Evolutionary conservation across 1,139 yeast genomes (phyloP), one percentile per base, ranked within the genome.

Genomic region (Scheffersomyces insectosa): DNA sequence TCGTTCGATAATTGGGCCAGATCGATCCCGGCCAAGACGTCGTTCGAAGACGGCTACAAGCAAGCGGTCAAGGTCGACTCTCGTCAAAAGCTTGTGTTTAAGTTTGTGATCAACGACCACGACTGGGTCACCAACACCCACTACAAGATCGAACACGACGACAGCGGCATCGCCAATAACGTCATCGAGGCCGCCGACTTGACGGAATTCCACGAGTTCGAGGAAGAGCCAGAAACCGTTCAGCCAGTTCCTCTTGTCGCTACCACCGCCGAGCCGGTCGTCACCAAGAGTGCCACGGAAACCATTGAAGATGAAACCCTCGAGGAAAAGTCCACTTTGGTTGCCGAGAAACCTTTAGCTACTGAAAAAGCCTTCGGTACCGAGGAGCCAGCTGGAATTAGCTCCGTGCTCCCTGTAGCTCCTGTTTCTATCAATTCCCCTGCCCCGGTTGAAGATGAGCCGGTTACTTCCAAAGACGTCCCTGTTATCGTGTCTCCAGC

Each of bases 1-100:
- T 65, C 58, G 44, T 74, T 73, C 50, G 77, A 73, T 46, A 51
- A 66, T 42, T 74, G 79, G 79, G 49, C 65, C 13, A 54, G 60
- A 43, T 51, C 46, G 39, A 32, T 42, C 13, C 46, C 48, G 4
- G 50, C 48, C 58, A 9, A 42, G 38, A 6, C 53, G 49, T 31
- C 54, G 52, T 9, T 49, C 50, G 40, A 40, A 43, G 30, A 55
- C 52, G 38, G 50, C 27, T 54, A 68, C 16, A 45, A 50, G 31
- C 49, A 54, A 23, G 51, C 55, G 39, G 50, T 53, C 32, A 29
- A 25, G 5, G 37, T 51, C 6, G 35, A 36, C 14, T 27, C 38
- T 15, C 44, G 41, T 25, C 46, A 63, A 34, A 60, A 64, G 40
- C 46, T 72, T 16, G 55, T 50, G 37, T 60, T 60, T 48, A 60